Conservation (phyloP, 257 asterid species). For the Solanum ossicruentum region DNA sequence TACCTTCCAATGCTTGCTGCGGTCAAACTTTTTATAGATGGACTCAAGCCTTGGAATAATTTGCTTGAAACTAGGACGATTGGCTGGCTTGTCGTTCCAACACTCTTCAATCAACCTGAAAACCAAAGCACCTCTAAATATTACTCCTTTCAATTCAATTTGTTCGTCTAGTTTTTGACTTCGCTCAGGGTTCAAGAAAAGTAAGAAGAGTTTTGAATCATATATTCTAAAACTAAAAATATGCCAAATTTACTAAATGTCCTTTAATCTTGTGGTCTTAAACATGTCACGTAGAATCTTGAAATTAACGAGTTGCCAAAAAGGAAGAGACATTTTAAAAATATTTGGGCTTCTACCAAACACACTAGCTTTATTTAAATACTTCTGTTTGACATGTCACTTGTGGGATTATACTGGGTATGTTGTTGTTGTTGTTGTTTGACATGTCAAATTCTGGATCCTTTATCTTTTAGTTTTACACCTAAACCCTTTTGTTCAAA, state of each 20-base stretch:
- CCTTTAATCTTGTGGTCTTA: not conserved
- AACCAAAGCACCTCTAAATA: not conserved
- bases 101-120: constrained; percentile 82
- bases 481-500: not conserved
- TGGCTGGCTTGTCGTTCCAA: constrained; percentile 59
- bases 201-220: not conserved
- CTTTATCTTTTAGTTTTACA: not conserved
- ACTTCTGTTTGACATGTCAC: not conserved
- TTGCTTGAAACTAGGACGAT: constrained; percentile 75
- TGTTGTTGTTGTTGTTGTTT: too few species aligned
- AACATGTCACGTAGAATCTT: not conserved
- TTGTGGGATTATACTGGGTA: too few species aligned
- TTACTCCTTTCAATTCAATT: not conserved
- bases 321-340: not conserved
- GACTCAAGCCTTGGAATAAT: constrained; percentile 69
- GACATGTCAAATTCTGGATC: not conserved
- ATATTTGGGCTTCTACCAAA: not conserved
- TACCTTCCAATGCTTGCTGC: constrained; percentile 80
- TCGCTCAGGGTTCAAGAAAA: too few species aligned
- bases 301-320: too few species aligned
- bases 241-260: not conserved
- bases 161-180: not conserved
- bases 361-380: not conserved
- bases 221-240: not conserved
- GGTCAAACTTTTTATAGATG: constrained; percentile 47